These are phyloP conservation scores for Tulasnella sp. DNA, from an alignment of 768 basidiomycete species.

Conservation along the genomic window DNA sequence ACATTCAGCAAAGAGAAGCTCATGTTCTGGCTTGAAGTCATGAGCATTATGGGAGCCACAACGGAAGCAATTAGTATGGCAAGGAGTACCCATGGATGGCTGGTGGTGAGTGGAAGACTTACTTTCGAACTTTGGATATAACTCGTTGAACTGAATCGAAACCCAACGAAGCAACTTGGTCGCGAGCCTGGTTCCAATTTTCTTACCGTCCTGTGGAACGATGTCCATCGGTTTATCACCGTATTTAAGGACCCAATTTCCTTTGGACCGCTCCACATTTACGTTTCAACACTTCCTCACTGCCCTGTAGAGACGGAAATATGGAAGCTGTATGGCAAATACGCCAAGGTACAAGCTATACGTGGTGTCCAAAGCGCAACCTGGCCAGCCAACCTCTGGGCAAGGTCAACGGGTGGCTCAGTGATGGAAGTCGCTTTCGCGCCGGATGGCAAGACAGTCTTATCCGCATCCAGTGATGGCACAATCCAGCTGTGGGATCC, in stretches of 20 bases:
- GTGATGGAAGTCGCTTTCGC: not conserved
- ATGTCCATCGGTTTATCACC: not conserved
- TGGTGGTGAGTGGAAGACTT: not conserved
- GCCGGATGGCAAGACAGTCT: no score
- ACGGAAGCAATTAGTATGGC: not conserved
- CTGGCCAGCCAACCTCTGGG: not conserved
- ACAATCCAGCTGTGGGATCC: no score
- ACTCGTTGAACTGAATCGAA: not conserved
- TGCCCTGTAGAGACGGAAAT: not conserved
- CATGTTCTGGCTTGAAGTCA: not conserved
- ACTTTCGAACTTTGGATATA: not conserved
- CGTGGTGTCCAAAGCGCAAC: not conserved
- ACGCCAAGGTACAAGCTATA: not conserved
- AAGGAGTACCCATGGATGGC: not conserved
- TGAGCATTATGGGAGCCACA: not conserved
- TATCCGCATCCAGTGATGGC: no score
- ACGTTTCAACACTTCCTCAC: not conserved
- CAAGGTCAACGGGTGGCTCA: not conserved
- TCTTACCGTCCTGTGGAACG: not conserved
- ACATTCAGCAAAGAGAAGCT: not conserved
- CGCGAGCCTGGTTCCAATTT: not conserved
- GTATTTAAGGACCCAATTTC: not conserved
- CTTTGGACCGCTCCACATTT: not conserved
- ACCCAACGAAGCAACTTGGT: not conserved
- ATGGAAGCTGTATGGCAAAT: not conserved